Percentiles rank a stretch among this genome's conserved stretches.
phyloP scores from a whole-genome alignment of 108 stramenopile species.

The Cylindrotheca closterium region DNA sequence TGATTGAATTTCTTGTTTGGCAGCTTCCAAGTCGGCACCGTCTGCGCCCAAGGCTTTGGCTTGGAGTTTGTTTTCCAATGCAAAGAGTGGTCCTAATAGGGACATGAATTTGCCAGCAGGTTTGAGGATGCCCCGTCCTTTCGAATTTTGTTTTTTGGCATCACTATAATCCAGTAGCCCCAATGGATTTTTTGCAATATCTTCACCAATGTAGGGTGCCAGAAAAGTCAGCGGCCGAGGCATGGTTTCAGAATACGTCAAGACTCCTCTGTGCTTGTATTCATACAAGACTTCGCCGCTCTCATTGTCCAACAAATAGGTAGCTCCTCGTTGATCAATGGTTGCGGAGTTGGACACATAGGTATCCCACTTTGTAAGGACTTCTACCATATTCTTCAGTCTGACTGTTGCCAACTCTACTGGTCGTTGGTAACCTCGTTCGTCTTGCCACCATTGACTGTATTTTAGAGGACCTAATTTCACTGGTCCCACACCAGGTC shows the following conservation, averaged over 20 bases:
- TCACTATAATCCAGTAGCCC: constrained; percentile 47
- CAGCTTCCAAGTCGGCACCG: too few species aligned
- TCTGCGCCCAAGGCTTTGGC: too few species aligned
- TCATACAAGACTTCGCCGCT: constrained; percentile 41
- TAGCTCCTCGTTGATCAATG: constrained; percentile 57
- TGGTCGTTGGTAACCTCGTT: constrained; percentile 67
- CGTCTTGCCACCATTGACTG: constrained; percentile 40
- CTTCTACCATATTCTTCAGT: constrained; percentile 66
- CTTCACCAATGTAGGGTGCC: constrained; percentile 52
- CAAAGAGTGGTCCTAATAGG: too few species aligned
- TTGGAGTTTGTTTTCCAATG: too few species aligned
- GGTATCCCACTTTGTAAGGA: constrained; percentile 53
- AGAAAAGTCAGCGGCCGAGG: constrained; percentile 58
- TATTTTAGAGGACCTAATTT: constrained; percentile 39
- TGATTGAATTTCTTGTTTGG: too few species aligned
- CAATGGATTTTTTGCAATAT: constrained; percentile 59
- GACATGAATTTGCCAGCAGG: too few species aligned
- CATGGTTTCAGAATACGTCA: constrained; percentile 67
- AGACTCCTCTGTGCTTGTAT: constrained; percentile 49
- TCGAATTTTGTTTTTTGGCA: too few species aligned
- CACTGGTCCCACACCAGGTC: constrained; percentile 26
- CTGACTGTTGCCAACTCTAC: constrained; percentile 75
- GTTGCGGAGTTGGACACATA: constrained; percentile 50
- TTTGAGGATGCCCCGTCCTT: too few species aligned
- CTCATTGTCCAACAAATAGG: constrained; percentile 54